A percentile compares a stretch with the other conserved stretches of the same genome.
Evolutionary conservation across 768 basidiomycete species (phyloP).

Genomic region (Lactarius hatsudake): DNA sequence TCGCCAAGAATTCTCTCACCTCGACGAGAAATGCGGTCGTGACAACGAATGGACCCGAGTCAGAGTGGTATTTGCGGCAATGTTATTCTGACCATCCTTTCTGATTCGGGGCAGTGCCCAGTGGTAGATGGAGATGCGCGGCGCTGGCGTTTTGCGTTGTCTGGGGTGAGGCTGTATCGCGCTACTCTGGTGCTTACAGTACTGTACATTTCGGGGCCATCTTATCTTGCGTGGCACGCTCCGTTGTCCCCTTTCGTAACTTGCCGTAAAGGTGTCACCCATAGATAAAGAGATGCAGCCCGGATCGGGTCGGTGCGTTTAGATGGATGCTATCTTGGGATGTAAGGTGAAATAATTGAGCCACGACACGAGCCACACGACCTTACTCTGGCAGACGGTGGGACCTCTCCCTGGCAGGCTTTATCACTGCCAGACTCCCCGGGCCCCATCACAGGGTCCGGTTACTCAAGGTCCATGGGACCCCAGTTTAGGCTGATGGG

Average conservation of each 20-base stretch:
- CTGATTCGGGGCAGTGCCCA: background rate
- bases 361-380: background rate
- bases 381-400: too few relatives aligned
- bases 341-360: background rate
- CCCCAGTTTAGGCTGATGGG: too few relatives aligned
- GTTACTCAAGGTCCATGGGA: too few relatives aligned
- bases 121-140: background rate
- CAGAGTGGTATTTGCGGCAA: background rate
- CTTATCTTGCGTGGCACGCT: background rate
- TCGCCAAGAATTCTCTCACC: background rate
- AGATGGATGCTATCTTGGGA: background rate
- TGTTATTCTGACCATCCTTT: background rate
- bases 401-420: background rate
- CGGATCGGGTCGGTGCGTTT: background rate
- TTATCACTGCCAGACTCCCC: background rate
- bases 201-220: background rate
- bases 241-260: background rate
- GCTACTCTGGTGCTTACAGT: background rate
- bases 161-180: background rate
- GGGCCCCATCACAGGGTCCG: too few relatives aligned
- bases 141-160: background rate
- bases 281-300: background rate
- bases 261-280: background rate
- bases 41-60: background rate
- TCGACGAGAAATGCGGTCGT: background rate